These are phyloP conservation scores for Pelargonium fulgidum DNA, from an alignment of 441 rosid species.

Conservation along the genomic window DNA sequence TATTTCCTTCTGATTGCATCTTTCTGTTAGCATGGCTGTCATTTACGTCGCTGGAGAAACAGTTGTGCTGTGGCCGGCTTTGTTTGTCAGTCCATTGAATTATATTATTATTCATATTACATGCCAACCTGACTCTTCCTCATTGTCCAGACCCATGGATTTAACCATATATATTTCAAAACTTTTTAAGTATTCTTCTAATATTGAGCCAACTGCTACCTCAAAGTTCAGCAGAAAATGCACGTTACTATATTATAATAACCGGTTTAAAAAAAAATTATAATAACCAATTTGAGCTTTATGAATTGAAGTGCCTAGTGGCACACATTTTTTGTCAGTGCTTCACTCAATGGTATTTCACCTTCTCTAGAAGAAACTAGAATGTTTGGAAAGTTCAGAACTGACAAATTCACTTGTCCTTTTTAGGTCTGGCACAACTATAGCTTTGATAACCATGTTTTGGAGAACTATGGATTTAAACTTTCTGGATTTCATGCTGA, in stretches of 20 bases:
- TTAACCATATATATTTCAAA: too few species aligned
- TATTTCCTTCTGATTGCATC: background rate
- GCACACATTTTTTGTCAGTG: background rate
- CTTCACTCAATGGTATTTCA: background rate
- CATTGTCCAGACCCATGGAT: too few species aligned
- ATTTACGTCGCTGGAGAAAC: background rate
- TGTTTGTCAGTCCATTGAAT: background rate
- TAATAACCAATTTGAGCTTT: too few species aligned
- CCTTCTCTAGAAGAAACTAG: background rate
- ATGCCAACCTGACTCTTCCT: background rate
- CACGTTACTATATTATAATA: background rate
- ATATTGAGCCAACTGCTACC: background rate
- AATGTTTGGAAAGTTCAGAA: background rate
- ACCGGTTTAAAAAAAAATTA: too few species aligned
- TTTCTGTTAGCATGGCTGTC: constrained; percentile 19
- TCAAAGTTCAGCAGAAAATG: background rate
- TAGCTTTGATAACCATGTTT: constrained; percentile 83
- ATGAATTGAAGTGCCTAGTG: background rate
- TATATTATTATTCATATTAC: background rate
- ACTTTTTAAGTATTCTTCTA: background rate
- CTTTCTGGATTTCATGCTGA: constrained; percentile 91
- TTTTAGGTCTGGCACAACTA: constrained; percentile 94
- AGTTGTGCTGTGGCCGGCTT: too few species aligned
- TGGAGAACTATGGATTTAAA: constrained; percentile 67
- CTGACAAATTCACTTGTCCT: constrained; percentile 12